Evolutionary conservation across 345 rosid genomes (phyloP), one percentile per base, ranked within the genome.

Genomic region (Dovyalis caffra): DNA sequence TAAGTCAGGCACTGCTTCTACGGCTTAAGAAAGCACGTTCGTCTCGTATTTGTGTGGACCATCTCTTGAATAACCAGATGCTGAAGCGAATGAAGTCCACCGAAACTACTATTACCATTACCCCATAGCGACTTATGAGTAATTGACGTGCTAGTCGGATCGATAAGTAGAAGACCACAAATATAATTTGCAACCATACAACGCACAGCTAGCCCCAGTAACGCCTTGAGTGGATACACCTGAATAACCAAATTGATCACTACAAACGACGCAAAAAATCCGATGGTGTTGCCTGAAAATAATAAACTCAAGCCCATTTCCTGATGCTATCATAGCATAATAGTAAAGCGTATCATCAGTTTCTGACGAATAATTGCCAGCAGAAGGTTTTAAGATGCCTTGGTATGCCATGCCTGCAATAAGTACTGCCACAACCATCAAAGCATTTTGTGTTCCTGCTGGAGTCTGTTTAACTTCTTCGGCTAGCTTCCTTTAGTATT

Each of bases 361-460:
- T 26, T 5, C 0, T 10, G 20, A 23, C 10, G 9, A 0, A 6
- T 7, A 7, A 34, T 4, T 4, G 18, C 70, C 70, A 1, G 1
- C 16, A 25, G 70, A 53, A 67, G 70, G 70, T 12, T 26, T 67
- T 32, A 67, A 43, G 21, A 67, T 38, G 12, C 26, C 43, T 29
- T 65, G 69, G 35, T 33, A 65, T 1, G 69, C 18, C 28, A 65
- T 9, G 2, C 53, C 40, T 23, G 56, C 53, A 43, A 67, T 38
- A 23, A 67, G 70, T n/a, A 43, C 31, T 3, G 70, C 31, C 12
- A 67, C 70, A 21, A 67, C 26, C 70, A 67, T 3, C 33, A 67
- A 40, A 0, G 32, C 70, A 8, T 67, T 40, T 67, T 14, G 51
- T 67, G 70, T 40, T 26, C 8, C 33, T 10, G 18, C 0, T 1